phyloP scores from a whole-genome alignment of 805 yeast species.

The Cyberlindnera euphorbiae region DNA sequence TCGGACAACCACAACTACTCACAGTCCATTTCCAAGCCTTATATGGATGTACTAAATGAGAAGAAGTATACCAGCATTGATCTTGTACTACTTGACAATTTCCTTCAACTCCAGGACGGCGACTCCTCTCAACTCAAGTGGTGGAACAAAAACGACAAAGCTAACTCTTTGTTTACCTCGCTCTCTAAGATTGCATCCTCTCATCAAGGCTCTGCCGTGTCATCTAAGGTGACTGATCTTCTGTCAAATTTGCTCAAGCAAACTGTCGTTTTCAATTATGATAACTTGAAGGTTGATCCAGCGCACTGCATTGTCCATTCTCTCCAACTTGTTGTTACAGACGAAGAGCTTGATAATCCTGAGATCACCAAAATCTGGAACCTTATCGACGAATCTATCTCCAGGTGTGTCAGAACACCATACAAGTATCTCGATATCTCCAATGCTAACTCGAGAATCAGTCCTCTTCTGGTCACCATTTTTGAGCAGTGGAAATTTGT shows the following conservation, averaged over 20 bases:
- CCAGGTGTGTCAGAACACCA: conserved; percentile 69
- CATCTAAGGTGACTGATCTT: conserved; percentile 38
- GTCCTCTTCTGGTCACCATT: conserved; percentile 54
- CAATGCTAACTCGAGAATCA: conserved; percentile 30
- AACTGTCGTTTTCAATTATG: conserved; percentile 50
- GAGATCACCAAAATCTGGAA: conserved; percentile 43
- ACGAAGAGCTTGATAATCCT: conserved; percentile 14
- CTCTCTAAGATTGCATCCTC: conserved; percentile 50
- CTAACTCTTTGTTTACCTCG: conserved; percentile 62
- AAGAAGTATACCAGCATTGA: conserved; percentile 45
- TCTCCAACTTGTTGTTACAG: conserved; percentile 27
- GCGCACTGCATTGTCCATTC: conserved; percentile 50
- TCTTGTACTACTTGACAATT: conserved; percentile 51
- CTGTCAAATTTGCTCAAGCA: conserved; percentile 44
- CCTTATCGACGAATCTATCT: conserved; percentile 69
- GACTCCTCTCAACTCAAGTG: conserved; percentile 58
- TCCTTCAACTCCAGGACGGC: conserved; percentile 56
- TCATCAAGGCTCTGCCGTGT: conserved; percentile 31
- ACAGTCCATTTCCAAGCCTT: conserved; percentile 30
- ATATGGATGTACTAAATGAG: conserved; percentile 30
- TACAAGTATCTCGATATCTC: conserved; percentile 76
- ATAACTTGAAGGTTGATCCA: conserved; percentile 45
- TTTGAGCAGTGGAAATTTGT: conserved; percentile 69
- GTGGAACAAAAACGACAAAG: conserved; percentile 58
- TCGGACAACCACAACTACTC: conserved; percentile 32